Percentiles rank a stretch among this genome's conserved stretches.
Conservation (phyloP, 73 alveolate genomes). For the Urostyla sp. region DNA sequence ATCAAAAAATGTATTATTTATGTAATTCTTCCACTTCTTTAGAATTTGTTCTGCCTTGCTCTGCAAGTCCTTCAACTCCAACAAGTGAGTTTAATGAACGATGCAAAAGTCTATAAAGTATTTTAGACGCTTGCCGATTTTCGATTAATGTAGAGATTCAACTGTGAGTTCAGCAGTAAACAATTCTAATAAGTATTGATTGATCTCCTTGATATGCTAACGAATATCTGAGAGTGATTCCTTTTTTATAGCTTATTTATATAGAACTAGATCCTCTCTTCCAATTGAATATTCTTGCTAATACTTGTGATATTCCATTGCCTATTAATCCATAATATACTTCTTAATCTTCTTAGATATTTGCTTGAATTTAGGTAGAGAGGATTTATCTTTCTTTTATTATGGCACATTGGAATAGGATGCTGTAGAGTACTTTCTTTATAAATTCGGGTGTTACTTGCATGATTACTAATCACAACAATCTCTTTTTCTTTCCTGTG, state of each 20-base stretch:
- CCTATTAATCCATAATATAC: not conserved
- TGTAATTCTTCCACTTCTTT: not conserved
- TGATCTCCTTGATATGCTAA: not conserved
- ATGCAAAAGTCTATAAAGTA: not conserved
- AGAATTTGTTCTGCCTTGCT: not conserved
- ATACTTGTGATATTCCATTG: too few species aligned
- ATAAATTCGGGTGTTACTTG: not conserved
- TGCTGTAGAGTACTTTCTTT: not conserved
- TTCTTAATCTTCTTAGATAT: not conserved
- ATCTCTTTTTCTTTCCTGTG: too few species aligned
- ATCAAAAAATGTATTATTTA: not conserved
- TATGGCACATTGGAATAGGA: not conserved
- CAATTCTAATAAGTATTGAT: not conserved
- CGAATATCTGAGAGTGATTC: not conserved
- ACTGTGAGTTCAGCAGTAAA: not conserved
- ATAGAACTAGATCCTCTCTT: not conserved
- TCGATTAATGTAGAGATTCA: not conserved
- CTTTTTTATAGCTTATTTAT: too few species aligned
- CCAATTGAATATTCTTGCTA: not conserved
- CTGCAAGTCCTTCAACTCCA: not conserved
- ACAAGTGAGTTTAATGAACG: not conserved
- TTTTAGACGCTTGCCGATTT: not conserved
- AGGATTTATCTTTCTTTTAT: not conserved
- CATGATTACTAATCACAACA: too few species aligned
- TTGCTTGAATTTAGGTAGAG: not conserved